phyloP scores from a whole-genome alignment of 176 grass and related monocot species.

The Pontederia paniculata region DNA sequence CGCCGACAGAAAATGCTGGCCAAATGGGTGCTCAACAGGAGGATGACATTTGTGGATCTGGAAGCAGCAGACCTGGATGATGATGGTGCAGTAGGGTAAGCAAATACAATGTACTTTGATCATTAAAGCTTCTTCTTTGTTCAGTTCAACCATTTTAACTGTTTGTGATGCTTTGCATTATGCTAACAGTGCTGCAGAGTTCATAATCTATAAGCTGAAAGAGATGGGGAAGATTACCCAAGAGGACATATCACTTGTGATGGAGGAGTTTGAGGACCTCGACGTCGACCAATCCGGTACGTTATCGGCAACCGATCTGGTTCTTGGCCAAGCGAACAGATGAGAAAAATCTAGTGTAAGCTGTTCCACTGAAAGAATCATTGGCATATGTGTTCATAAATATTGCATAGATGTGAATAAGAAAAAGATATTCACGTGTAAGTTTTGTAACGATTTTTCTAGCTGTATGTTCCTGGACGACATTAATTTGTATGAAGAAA shows the following conservation, averaged over 20 bases:
- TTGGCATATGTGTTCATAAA: too few species aligned
- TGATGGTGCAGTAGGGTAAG: conserved; percentile 50
- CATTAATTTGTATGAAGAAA: too few species aligned
- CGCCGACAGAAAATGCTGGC: conserved; percentile 58
- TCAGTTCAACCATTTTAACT: not conserved
- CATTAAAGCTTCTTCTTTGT: conserved; percentile 8
- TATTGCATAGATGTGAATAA: too few species aligned
- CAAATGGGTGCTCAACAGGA: conserved; percentile 68
- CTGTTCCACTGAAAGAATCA: too few species aligned
- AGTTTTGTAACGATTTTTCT: too few species aligned
- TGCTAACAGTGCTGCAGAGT: conserved; percentile 59
- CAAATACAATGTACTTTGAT: not conserved
- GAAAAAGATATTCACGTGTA: too few species aligned
- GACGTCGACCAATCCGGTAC: conserved; percentile 71
- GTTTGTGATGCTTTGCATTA: conserved; percentile 9
- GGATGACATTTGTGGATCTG: conserved; percentile 58
- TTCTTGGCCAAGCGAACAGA: conserved; percentile 26
- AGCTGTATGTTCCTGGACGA: too few species aligned
- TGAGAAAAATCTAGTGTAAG: too few species aligned
- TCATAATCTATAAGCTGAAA: conserved; percentile 94
- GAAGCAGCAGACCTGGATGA: conserved; percentile 82
- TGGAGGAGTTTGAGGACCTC: conserved; percentile 77
- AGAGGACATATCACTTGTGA: conserved; percentile 67
- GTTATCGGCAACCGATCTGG: conserved; percentile 49
- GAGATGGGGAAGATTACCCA: conserved; percentile 84